Evolutionary conservation across 257 asterid genomes (phyloP).

Genomic region (Apocynum venetum): DNA sequence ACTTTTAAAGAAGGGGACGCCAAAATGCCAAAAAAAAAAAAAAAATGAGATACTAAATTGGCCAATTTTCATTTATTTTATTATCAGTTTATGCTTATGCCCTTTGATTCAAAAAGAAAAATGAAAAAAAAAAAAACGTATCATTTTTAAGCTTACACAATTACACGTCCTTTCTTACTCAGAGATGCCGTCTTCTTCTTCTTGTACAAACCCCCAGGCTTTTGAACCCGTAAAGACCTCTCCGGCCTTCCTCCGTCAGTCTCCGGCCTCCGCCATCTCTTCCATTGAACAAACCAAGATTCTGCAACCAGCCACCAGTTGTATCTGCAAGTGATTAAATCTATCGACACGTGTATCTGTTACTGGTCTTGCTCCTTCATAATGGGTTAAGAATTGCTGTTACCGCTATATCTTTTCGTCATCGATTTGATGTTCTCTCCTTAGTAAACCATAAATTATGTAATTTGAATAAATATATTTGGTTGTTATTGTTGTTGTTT

Average conservation of each 20-base stretch:
- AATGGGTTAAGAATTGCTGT: not conserved
- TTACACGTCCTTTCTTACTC: too few relatives aligned
- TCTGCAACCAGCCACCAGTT: not conserved
- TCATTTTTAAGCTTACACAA: too few relatives aligned
- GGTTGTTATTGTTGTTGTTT: not conserved
- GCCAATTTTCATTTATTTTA: too few relatives aligned
- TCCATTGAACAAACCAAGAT: not conserved
- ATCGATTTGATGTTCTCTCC: not conserved
- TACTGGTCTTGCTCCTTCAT: not conserved
- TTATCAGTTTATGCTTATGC: too few relatives aligned
- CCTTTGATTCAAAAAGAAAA: too few relatives aligned
- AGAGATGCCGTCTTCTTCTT: too few relatives aligned
- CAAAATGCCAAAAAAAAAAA: too few relatives aligned
- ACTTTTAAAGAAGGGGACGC: too few relatives aligned
- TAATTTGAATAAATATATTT: not conserved
- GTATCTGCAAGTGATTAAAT: not conserved
- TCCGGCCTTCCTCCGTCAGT: not conserved
- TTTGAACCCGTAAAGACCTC: too few relatives aligned
- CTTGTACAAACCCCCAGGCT: too few relatives aligned
- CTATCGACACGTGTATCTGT: not conserved
- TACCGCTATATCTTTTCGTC: not conserved
- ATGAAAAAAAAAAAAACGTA: too few relatives aligned
- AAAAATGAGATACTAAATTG: too few relatives aligned
- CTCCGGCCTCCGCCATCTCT: not conserved
- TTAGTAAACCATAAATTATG: not conserved